These are phyloP conservation scores for Talaromyces stipitatus DNA, from an alignment of 495 filamentous ascomycete species.

Conservation along the genomic window DNA sequence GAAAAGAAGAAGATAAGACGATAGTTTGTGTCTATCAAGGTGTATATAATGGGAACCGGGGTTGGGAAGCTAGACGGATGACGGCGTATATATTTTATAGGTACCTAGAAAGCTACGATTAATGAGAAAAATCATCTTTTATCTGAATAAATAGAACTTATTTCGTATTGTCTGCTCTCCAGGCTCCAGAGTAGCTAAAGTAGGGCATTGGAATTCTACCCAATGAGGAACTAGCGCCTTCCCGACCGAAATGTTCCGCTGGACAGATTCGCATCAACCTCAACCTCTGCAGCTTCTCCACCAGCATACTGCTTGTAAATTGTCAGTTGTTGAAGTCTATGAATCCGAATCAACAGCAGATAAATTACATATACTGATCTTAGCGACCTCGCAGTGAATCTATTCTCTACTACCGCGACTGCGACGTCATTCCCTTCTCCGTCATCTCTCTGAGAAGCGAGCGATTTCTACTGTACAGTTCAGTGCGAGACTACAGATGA, in stretches of 20 bases:
- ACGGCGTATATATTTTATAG: background rate
- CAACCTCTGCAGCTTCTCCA: background rate
- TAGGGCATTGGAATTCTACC: background rate
- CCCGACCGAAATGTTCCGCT: background rate
- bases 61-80: background rate
- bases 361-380: background rate
- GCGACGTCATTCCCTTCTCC: background rate
- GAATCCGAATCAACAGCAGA: background rate
- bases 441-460: background rate
- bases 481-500: background rate
- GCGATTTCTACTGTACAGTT: background rate
- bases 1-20: constrained; percentile 60
- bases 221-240: constrained; percentile 1
- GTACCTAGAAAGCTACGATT: background rate
- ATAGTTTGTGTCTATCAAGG: background rate
- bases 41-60: background rate
- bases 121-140: background rate
- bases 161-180: background rate
- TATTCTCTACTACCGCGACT: background rate
- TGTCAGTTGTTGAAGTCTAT: background rate
- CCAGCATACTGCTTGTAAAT: background rate
- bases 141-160: background rate
- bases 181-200: background rate
- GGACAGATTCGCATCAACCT: background rate
- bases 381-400: background rate